A percentile compares a stretch with the other conserved stretches of the same genome.
Evolutionary conservation across 179 eudicot genomes (phyloP).

Genomic region (Sideroxylon spinosum): DNA sequence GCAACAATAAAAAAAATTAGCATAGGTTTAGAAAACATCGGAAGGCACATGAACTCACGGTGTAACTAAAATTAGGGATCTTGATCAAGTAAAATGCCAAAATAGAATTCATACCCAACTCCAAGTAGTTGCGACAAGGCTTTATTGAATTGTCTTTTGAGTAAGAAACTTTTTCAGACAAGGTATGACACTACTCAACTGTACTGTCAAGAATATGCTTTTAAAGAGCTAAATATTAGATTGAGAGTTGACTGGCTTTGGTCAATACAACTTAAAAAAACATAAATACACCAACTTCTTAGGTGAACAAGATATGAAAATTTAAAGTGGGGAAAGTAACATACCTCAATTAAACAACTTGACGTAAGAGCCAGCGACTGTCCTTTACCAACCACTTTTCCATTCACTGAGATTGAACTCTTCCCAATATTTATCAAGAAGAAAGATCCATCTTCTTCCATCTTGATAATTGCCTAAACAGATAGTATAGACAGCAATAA

Average conservation of each 20-base stretch:
- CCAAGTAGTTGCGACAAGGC: neutral
- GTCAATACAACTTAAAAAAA: neutral
- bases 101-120: neutral
- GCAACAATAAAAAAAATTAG: neutral
- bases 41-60: neutral
- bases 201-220: neutral
- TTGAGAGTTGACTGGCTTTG: neutral
- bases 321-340: neutral
- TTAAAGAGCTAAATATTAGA: neutral
- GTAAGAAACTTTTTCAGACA: neutral
- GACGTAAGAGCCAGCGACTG: slow-evolving; percentile 43
- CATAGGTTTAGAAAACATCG: neutral
- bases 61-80: neutral
- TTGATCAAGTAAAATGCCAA: neutral
- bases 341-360: slow-evolving; percentile 74
- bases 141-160: neutral
- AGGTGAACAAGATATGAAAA: neutral
- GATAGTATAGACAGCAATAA: slow-evolving; percentile 4
- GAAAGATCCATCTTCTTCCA: slow-evolving; percentile 78
- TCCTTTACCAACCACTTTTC: slow-evolving; percentile 41
- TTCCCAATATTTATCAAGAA: slow-evolving; percentile 58
- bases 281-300: neutral
- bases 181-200: neutral
- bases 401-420: slow-evolving; percentile 54
- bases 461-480: slow-evolving; percentile 61